phyloP scores from a whole-genome alignment of 2,329 filamentous ascomycete genomes.

The Aschersonia sp. region DNA sequence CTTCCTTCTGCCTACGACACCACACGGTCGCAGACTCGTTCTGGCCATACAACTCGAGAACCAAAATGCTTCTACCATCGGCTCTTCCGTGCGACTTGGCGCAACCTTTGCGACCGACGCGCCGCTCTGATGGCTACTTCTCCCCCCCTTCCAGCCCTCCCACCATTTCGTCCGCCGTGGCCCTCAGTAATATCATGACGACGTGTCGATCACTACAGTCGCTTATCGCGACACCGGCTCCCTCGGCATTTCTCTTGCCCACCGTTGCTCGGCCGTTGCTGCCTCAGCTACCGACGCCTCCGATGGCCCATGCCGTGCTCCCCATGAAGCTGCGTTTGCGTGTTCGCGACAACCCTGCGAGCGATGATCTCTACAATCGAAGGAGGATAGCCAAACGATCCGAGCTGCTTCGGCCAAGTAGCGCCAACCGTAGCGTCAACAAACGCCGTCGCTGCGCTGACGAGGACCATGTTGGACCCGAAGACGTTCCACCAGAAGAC shows the following conservation, averaged over 20 bases:
- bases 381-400: conserved; percentile 39
- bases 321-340: conserved; percentile 43
- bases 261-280: conserved; percentile 11
- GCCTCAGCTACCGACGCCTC: conserved; percentile 38
- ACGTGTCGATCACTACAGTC: conserved; percentile 48
- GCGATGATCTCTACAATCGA: conserved; percentile 18
- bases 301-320: conserved; percentile 33
- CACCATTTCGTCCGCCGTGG: conserved; percentile 26
- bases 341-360: conserved; percentile 19
- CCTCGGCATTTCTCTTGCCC: conserved; percentile 11
- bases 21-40: too few species aligned
- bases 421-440: conserved; percentile 28
- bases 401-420: conserved; percentile 25
- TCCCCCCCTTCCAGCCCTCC: conserved; percentile 46
- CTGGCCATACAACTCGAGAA: background rate
- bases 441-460: conserved; percentile 36
- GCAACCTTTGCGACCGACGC: conserved; percentile 26
- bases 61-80: conserved; percentile 44
- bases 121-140: conserved; percentile 31
- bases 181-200: conserved; percentile 40
- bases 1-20: too few species aligned
- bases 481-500: conserved; percentile 10
- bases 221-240: conserved; percentile 30
- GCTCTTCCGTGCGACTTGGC: conserved; percentile 42
- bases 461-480: conserved; percentile 16